phyloP scores from a whole-genome alignment of 768 basidiomycete species.

The Auricularia sp. region DNA sequence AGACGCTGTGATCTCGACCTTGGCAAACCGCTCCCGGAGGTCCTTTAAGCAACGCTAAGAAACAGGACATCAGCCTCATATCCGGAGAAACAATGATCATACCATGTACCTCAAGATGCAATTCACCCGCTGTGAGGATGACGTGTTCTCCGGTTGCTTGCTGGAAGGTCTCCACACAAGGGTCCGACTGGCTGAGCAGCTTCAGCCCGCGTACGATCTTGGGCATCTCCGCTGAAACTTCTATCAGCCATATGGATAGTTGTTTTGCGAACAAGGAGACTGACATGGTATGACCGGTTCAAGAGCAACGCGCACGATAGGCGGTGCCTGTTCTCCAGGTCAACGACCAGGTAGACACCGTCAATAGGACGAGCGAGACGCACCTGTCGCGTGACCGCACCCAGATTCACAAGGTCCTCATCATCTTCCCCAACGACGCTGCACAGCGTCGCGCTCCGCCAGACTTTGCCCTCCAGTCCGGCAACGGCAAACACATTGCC shows the following conservation, averaged over 20 bases:
- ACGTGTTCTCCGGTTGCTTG: slow-evolving; percentile 97
- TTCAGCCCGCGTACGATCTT: slow-evolving; percentile 81
- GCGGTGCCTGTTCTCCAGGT: slow-evolving; percentile 45
- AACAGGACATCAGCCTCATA: not conserved
- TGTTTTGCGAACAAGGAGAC: slow-evolving; percentile 3
- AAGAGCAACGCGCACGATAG: slow-evolving; percentile 90
- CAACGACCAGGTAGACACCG: too few species aligned
- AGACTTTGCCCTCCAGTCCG: slow-evolving; percentile 83
- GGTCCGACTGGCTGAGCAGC: slow-evolving; percentile 87
- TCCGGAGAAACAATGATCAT: not conserved
- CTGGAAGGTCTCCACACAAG: slow-evolving; percentile 94
- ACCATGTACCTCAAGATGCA: slow-evolving; percentile 76
- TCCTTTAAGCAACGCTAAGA: slow-evolving; percentile 87
- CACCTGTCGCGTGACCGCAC: slow-evolving; percentile 57
- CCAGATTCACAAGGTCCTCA: slow-evolving; percentile 69
- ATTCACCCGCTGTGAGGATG: slow-evolving; percentile 88
- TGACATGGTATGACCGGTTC: slow-evolving; percentile 60
- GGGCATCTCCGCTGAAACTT: slow-evolving; percentile 57
- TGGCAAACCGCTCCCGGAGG: slow-evolving; percentile 89
- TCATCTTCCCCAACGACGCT: slow-evolving; percentile 29
- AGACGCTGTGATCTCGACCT: slow-evolving; percentile 85
- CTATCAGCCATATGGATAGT: not conserved
- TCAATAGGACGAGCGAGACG: slow-evolving; percentile 11
- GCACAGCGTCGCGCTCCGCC: slow-evolving; percentile 85
- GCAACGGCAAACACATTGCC: slow-evolving; percentile 92